Evolutionary conservation across 1,139 yeast genomes (phyloP).

Genomic region (Protomyces gravidus): DNA sequence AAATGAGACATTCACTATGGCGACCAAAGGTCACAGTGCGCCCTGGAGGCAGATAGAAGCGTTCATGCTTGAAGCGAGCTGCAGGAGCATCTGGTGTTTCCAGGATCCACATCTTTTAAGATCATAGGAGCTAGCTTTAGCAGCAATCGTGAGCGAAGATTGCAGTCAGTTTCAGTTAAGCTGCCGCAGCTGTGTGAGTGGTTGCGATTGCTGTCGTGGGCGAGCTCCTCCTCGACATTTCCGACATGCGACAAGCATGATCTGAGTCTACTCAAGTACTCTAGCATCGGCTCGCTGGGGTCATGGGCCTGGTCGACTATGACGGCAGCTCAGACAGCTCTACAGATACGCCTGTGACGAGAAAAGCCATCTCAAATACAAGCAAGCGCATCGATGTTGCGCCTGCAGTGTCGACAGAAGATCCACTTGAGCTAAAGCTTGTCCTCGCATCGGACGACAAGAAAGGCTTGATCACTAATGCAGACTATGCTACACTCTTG

Average conservation of each 20-base stretch:
- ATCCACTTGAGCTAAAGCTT: constrained; percentile 1
- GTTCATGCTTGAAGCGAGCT: not conserved
- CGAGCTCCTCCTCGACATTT: not conserved
- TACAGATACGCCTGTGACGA: not conserved
- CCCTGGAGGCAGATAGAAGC: constrained; percentile 10
- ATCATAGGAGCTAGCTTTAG: not conserved
- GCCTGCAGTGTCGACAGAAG: constrained; percentile 13
- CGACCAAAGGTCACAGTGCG: constrained; percentile 8
- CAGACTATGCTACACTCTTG: constrained; percentile 31
- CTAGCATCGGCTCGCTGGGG: too few species aligned
- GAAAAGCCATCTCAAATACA: not conserved
- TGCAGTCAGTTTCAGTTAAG: too few species aligned
- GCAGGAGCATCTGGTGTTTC: constrained; percentile 1
- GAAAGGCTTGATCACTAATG: constrained; percentile 14
- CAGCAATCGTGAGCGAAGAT: too few species aligned
- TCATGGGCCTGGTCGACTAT: constrained; percentile 1
- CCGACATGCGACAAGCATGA: too few species aligned
- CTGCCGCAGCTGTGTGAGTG: too few species aligned
- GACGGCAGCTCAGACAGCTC: constrained; percentile 2
- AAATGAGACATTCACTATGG: not conserved
- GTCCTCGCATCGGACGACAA: constrained; percentile 8
- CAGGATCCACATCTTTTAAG: constrained; percentile 10
- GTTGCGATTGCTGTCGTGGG: too few species aligned
- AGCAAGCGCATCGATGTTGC: constrained; percentile 5
- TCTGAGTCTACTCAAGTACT: too few species aligned